Percentiles rank a stretch among this genome's conserved stretches.
phyloP scores from a whole-genome alignment of 305 asterid species.

The Fraxinus greggii region DNA sequence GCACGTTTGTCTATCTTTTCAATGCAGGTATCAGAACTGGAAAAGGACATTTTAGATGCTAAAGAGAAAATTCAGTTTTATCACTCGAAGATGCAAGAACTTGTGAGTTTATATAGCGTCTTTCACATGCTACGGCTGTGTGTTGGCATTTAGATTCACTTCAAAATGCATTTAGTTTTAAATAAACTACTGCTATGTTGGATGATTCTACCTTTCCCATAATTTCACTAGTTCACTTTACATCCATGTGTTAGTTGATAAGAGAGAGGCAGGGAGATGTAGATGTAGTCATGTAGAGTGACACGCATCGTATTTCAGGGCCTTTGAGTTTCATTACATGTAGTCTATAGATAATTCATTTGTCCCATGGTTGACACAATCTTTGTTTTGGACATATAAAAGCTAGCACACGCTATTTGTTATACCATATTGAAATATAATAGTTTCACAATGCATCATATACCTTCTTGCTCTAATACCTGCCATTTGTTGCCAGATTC shows the following conservation, averaged over 20 bases:
- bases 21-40: conserved; percentile 86
- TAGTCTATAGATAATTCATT: background rate
- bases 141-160: conserved; percentile 8
- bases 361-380: background rate
- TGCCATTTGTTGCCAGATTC: conserved; percentile 52
- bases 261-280: background rate
- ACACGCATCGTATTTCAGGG: background rate
- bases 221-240: background rate
- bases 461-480: conserved; percentile 21
- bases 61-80: conserved; percentile 79
- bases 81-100: conserved; percentile 94
- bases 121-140: background rate
- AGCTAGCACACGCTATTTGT: conserved; percentile 1
- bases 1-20: conserved; percentile 13
- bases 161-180: background rate
- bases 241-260: background rate
- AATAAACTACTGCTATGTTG: background rate
- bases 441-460: conserved; percentile 14
- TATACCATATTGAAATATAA: conserved; percentile 11
- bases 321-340: background rate
- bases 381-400: background rate
- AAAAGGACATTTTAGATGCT: conserved; percentile 86
- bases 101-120: conserved; percentile 57
- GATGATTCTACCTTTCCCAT: background rate
- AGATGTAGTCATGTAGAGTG: background rate